Evolutionary conservation across 1,284 basidiomycete genomes (phyloP).

Genomic region (Marasmius oreades): DNA sequence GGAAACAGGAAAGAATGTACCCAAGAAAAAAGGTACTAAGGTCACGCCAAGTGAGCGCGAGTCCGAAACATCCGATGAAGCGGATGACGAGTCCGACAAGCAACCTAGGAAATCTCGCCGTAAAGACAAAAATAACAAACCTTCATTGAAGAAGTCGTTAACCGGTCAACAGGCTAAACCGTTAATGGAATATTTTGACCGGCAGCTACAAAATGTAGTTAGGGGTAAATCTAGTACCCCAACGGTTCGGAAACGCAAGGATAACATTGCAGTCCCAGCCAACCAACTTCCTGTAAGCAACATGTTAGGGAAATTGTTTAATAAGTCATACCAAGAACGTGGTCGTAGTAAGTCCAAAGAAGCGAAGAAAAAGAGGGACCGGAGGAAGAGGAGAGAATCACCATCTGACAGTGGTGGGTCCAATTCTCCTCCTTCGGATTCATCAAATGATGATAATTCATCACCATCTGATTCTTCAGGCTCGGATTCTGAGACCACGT

Average conservation of each 20-base stretch:
- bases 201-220: neutral
- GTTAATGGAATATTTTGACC: too few species aligned
- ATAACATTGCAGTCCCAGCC: neutral
- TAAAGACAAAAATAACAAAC: too few species aligned
- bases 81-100: too few species aligned
- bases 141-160: too few species aligned
- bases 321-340: neutral
- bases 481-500: neutral
- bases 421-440: neutral
- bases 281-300: conserved; percentile 6
- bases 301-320: neutral
- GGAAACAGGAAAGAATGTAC: too few species aligned
- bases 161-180: too few species aligned
- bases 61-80: too few species aligned
- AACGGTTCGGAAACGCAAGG: too few species aligned
- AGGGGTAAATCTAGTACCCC: conserved; percentile 4
- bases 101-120: too few species aligned
- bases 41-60: too few species aligned
- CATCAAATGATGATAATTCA: too few species aligned
- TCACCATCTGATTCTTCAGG: neutral
- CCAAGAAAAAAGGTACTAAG: too few species aligned
- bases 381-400: neutral
- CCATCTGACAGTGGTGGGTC: neutral
- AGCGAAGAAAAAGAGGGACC: neutral
- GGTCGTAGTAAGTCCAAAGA: neutral